phyloP scores from a whole-genome alignment of 2,329 filamentous ascomycete genomes.

The Penicillium digitatum region DNA sequence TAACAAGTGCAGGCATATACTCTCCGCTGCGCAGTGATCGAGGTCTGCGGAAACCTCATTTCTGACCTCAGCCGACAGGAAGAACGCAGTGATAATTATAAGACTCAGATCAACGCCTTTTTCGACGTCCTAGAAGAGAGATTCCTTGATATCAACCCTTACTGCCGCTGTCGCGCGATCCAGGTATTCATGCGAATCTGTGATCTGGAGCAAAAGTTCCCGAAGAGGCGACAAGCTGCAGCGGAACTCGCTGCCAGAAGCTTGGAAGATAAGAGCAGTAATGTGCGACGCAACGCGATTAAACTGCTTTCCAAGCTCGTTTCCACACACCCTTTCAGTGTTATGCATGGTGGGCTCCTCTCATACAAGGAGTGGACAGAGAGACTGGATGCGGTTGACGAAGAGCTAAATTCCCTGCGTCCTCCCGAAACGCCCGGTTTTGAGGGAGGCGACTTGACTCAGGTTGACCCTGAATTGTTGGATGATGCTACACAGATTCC shows the following conservation, averaged over 20 bases:
- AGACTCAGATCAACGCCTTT: conserved; percentile 92
- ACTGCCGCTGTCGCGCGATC: conserved; percentile 84
- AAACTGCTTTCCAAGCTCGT: conserved; percentile 85
- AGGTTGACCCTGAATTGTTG: conserved; percentile 71
- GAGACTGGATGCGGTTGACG: conserved; percentile 75
- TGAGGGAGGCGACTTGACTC: conserved; percentile 62
- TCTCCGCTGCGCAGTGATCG: conserved; percentile 85
- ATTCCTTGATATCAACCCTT: conserved; percentile 94
- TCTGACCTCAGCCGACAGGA: conserved; percentile 85
- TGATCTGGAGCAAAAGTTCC: conserved; percentile 92
- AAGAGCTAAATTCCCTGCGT: conserved; percentile 74
- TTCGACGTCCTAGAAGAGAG: conserved; percentile 95
- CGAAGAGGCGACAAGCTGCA: conserved; percentile 81
- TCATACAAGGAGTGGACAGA: conserved; percentile 80
- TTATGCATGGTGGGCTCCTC: conserved; percentile 84
- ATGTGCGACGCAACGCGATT: conserved; percentile 90
- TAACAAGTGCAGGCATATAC: conserved; percentile 68
- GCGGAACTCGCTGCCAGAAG: conserved; percentile 84
- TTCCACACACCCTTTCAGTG: conserved; percentile 88
- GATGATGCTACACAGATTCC: conserved; percentile 84
- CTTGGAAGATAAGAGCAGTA: conserved; percentile 96
- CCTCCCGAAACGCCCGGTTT: conserved; percentile 70
- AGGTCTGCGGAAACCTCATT: conserved; percentile 95
- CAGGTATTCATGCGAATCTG: conserved; percentile 92
- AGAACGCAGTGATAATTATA: conserved; percentile 86